These are phyloP conservation scores for Lentinula raphanica DNA, from an alignment of 768 basidiomycete genomes.

Conservation along the genomic window DNA sequence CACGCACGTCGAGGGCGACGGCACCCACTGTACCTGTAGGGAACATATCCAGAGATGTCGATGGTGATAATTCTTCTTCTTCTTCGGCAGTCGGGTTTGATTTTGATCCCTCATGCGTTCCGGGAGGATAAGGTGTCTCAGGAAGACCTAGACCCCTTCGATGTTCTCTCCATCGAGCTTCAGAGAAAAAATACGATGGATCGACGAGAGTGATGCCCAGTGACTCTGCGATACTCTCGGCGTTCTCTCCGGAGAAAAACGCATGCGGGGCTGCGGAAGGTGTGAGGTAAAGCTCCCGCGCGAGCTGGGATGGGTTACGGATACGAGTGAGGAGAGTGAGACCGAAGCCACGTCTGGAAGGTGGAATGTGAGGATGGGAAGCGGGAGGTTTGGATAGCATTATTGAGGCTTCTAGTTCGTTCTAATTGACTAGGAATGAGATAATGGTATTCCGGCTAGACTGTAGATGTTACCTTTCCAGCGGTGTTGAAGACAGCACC, in stretches of 20 bases:
- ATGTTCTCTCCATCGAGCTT: slow-evolving; percentile 72
- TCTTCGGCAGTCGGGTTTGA: too few species aligned
- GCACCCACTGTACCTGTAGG: slow-evolving; percentile 84
- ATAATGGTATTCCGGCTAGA: not conserved
- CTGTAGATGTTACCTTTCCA: slow-evolving; percentile 61
- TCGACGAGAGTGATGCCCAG: slow-evolving; percentile 59
- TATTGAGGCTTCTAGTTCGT: slow-evolving; percentile 76
- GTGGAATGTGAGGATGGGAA: slow-evolving; percentile 53
- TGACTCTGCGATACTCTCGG: slow-evolving; percentile 54
- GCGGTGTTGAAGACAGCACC: slow-evolving; percentile 80
- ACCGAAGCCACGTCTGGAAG: slow-evolving; percentile 56
- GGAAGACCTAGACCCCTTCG: slow-evolving; percentile 68
- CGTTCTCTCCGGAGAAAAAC: slow-evolving; percentile 62
- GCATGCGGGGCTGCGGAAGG: slow-evolving; percentile 59
- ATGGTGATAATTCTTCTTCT: too few species aligned
- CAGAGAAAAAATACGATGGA: slow-evolving; percentile 75
- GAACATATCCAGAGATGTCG: slow-evolving; percentile 41
- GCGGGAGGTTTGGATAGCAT: slow-evolving; percentile 77
- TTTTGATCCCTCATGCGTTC: slow-evolving; percentile 8
- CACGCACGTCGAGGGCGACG: slow-evolving; percentile 69
- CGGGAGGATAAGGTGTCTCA: slow-evolving; percentile 50
- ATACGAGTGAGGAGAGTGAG: slow-evolving; percentile 60
- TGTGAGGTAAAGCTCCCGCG: slow-evolving; percentile 65
- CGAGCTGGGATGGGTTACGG: slow-evolving; percentile 71
- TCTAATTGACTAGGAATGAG: slow-evolving; percentile 35